phyloP scores from a whole-genome alignment of 441 rosid genomes.

The Gossypium trilobum region DNA sequence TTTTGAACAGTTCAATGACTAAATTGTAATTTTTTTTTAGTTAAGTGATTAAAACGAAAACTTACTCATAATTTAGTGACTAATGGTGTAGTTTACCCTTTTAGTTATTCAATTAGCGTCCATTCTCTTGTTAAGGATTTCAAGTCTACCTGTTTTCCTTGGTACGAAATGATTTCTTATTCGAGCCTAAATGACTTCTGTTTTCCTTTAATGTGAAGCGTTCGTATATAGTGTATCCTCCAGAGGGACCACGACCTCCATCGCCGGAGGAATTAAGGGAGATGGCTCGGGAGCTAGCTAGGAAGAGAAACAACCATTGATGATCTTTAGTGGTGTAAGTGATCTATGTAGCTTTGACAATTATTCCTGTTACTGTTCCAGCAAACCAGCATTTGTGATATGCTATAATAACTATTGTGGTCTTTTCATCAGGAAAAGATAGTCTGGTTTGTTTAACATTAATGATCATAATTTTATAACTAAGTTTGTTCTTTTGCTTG shows the following conservation, averaged over 20 bases:
- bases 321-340: slow-evolving; percentile 15
- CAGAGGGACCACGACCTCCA: slow-evolving; percentile 59
- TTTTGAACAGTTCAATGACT: too few species aligned
- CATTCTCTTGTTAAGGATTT: not conserved
- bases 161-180: not conserved
- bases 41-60: too few species aligned
- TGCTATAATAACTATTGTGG: too few species aligned
- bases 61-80: too few species aligned
- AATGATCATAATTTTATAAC: not conserved
- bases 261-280: slow-evolving; percentile 80
- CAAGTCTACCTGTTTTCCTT: not conserved
- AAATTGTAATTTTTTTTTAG: too few species aligned
- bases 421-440: too few species aligned
- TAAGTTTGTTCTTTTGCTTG: too few species aligned
- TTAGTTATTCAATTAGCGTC: not conserved
- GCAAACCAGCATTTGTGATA: too few species aligned
- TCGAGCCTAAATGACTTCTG: not conserved
- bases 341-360: slow-evolving; percentile 1
- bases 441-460: too few species aligned
- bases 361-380: too few species aligned
- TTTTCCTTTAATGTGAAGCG: slow-evolving; percentile 38
- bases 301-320: slow-evolving; percentile 37
- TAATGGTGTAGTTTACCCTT: too few species aligned
- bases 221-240: slow-evolving; percentile 63
- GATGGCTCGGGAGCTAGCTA: slow-evolving; percentile 71